A percentile compares a stretch with the other conserved stretches of the same genome.
Evolutionary conservation across 106 monocot genomes (phyloP).

Genomic region (Ottelia alismoides): DNA sequence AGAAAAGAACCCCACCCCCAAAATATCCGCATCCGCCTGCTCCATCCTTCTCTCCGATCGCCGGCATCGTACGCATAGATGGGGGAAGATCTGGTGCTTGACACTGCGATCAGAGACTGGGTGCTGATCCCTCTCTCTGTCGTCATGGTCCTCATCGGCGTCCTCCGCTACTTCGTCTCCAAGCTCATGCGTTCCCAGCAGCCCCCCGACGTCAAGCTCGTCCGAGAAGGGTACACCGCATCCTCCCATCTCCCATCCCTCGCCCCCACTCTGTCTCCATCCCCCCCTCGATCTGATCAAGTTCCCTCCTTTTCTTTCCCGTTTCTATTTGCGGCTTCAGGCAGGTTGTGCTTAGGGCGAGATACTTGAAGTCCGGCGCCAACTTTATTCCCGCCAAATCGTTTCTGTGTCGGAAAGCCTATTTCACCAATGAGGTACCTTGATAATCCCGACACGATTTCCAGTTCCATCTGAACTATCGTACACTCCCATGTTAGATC

Average conservation of each 20-base stretch:
- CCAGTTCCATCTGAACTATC: not conserved
- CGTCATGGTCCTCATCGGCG: constrained; percentile 96
- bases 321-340: constrained; percentile 17
- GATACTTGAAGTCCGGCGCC: constrained; percentile 45
- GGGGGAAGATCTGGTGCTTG: constrained; percentile 94
- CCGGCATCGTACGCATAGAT: not conserved
- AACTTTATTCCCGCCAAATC: constrained; percentile 58
- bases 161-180: constrained; percentile 94
- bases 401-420: constrained; percentile 40
- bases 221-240: constrained; percentile 65
- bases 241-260: not conserved
- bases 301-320: not conserved
- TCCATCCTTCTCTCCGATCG: too few relatives aligned
- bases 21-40: too few relatives aligned
- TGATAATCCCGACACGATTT: not conserved
- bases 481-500: not conserved
- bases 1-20: too few relatives aligned
- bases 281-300: not conserved
- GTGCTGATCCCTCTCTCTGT: constrained; percentile 90
- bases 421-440: constrained; percentile 66
- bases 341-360: constrained; percentile 65
- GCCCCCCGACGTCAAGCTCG: constrained; percentile 55
- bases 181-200: constrained; percentile 88
- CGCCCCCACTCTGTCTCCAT: not conserved
- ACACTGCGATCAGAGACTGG: constrained; percentile 97